Evolutionary conservation across 768 basidiomycete genomes (phyloP), one percentile per base, ranked within the genome.

Genomic region (Boletus tylopilopsis): DNA sequence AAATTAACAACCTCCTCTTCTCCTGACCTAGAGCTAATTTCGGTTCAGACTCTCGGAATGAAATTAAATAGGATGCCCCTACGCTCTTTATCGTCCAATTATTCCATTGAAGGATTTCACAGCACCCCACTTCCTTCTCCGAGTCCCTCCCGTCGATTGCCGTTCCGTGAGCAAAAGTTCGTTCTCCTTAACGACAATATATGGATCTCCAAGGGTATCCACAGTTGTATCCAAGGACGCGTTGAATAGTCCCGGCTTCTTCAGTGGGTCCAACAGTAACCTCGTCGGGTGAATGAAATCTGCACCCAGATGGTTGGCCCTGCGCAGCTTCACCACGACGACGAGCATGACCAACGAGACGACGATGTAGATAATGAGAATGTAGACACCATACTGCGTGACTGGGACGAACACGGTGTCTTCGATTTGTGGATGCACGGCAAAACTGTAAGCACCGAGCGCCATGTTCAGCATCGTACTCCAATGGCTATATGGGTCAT

Each of bases 171-270:
- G 29, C 13, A 30, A 10, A 30, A 30, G 13, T 13, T 10, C 29
- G 37, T 41, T 27, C 11, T 45, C 50, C 38, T 15, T 19, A n/a
- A 53, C 50, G 15, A 51, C n/a, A 32, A 55, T 42, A 24, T 48
- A 51, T 6, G 45, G 54, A 23, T 55, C 38, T 23, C 15, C 42
- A 18, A 42, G 39, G 5, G 34, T 23, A 6, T 40, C 32, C 19
- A 58, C 15, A 6, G 49, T 55, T 19, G 27, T 42, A 0, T 8
- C 5, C 36, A 55, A 16, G n/a, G 54, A 42, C 5, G 47, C 44
- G 18, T 59, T 46, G 47, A 59, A 60, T 6, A 56, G 24, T 7
- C 45, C 49, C 11, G 57, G 36, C 21, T 48, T 48, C 47, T 38
- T 49, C 47, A 60, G 1, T 10, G 51, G 42, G 11, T 57, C 35